These are phyloP conservation scores for Malus domestica DNA, from an alignment of 306 rosid species.

Conservation along the genomic window DNA sequence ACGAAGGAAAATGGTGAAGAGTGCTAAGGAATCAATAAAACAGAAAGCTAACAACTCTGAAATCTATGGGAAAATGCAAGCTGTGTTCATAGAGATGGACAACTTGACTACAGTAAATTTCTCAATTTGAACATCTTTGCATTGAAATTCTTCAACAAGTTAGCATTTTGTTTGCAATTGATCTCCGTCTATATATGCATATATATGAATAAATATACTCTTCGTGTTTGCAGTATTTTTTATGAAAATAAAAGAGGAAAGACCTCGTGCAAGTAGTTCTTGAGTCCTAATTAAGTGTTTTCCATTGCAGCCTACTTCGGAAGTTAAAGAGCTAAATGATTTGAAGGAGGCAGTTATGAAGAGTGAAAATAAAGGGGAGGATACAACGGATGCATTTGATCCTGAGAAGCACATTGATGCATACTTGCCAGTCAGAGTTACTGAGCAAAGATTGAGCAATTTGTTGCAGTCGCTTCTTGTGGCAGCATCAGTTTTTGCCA, in stretches of 20 bases:
- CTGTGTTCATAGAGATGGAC: slow-evolving; percentile 77
- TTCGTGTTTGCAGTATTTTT: background rate
- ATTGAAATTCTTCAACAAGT: background rate
- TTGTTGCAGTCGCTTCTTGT: slow-evolving; percentile 72
- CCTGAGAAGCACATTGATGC: slow-evolving; percentile 75
- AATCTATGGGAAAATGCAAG: slow-evolving; percentile 77
- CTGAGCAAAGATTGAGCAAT: slow-evolving; percentile 87
- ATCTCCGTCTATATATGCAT: background rate
- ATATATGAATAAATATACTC: no score
- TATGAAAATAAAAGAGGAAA: background rate
- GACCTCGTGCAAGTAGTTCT: background rate
- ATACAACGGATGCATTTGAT: slow-evolving; percentile 41
- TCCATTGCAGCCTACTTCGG: slow-evolving; percentile 38
- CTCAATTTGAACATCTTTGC: background rate
- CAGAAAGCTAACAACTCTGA: slow-evolving; percentile 60
- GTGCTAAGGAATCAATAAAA: slow-evolving; percentile 72
- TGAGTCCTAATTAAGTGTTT: slow-evolving; percentile 1
- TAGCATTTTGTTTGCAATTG: background rate
- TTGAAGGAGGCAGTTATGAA: slow-evolving; percentile 67
- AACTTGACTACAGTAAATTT: background rate
- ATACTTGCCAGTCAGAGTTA: slow-evolving; percentile 70
- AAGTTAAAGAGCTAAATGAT: slow-evolving; percentile 59
- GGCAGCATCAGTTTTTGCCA: slow-evolving; percentile 63
- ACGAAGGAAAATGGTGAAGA: slow-evolving; percentile 62
- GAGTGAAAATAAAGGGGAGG: slow-evolving; percentile 28